Base-by-base conservation (phyloP, 2,329 filamentous ascomycete genomes). In the Neonectria faginata region DNA sequence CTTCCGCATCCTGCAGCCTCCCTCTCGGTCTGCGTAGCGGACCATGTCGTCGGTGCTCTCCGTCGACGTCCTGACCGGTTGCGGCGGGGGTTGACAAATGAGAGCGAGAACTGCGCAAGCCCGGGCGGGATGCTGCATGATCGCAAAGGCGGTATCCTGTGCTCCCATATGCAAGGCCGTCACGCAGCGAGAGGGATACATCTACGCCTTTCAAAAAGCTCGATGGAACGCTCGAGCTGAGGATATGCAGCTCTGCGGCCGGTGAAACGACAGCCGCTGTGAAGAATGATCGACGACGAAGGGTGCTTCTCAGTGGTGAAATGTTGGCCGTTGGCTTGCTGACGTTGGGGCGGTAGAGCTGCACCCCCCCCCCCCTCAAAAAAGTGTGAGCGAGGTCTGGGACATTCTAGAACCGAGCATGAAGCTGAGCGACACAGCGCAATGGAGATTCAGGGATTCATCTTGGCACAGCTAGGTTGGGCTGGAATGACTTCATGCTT, bases 391-490 rank as follows among this genome's bases (percentile, higher is more conserved):
- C 39, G 45, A 53, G 48, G 31, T 56, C 51, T 53, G 53, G 59
- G 58, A 53, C 39, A 44, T 60, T 50, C 57, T 41, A 29, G 50
- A 50, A 62, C 69, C 57, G 55, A 42, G 44, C 60, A 63, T 68
- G 61, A 63, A 64, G 64, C 52, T 61, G 54, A 52, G 41, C n/a
- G 45, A 57, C 39, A 51, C 44, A 47, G 42, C 50, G 45, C 45
- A 57, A 58, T 42, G 57, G 53, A 54, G 57, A 53, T 3, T 25
- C 56, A 60, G 29, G 48, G 27, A 48, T 54, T 59, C 36, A 47
- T 52, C 60, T 66, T 63, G 60, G 64, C 51, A 36, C 54, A 52
- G 44, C 36, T 57, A 14, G 44, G 59, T 71, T 70, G 57, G 60
- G 57, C 52, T 67, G 48, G 53, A 62, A 62, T 58, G 61, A 44